phyloP scores from a whole-genome alignment of 2,329 filamentous ascomycete genomes.

The Tolypocladium tropicale region DNA sequence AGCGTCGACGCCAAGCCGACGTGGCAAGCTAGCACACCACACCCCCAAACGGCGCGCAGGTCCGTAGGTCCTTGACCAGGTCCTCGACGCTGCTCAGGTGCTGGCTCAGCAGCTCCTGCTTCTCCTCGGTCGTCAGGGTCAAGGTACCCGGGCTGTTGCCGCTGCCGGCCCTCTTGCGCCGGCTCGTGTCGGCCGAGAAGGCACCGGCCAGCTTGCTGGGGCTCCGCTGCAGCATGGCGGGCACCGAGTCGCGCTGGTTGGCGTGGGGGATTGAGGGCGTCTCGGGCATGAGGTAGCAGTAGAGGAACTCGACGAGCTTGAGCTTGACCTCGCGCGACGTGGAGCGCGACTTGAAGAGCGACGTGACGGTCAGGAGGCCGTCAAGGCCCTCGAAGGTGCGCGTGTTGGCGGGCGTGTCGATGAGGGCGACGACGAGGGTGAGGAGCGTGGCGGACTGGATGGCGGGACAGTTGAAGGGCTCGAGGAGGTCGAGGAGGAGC shows the following conservation, averaged over 20 bases:
- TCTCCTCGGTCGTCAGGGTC: constrained; percentile 66
- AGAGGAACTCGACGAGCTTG: constrained; percentile 93
- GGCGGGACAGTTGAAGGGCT: constrained; percentile 81
- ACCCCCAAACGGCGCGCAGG: constrained; percentile 65
- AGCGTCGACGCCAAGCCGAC: neutral
- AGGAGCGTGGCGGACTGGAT: constrained; percentile 87
- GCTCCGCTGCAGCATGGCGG: constrained; percentile 51
- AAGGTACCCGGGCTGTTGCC: constrained; percentile 24
- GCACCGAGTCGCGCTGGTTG: constrained; percentile 31
- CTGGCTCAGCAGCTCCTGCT: constrained; percentile 65
- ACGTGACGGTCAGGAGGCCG: constrained; percentile 83
- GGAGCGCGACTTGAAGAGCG: constrained; percentile 79
- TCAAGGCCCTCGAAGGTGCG: constrained; percentile 88
- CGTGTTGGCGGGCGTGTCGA: constrained; percentile 79
- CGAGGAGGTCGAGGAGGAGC: constrained; percentile 88
- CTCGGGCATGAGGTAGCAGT: constrained; percentile 98
- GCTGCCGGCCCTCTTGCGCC: constrained; percentile 21
- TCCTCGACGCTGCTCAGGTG: constrained; percentile 79
- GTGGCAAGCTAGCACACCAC: constrained; percentile 32
- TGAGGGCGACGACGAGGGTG: constrained; percentile 78
- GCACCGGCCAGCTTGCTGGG: constrained; percentile 57
- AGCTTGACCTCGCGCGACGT: constrained; percentile 86
- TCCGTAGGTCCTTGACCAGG: constrained; percentile 72
- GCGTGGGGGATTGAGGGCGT: constrained; percentile 47
- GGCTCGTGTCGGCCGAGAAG: constrained; percentile 28